Base-by-base conservation (phyloP, 2,329 filamentous ascomycete species). In the Gliomastix tumulicola region DNA sequence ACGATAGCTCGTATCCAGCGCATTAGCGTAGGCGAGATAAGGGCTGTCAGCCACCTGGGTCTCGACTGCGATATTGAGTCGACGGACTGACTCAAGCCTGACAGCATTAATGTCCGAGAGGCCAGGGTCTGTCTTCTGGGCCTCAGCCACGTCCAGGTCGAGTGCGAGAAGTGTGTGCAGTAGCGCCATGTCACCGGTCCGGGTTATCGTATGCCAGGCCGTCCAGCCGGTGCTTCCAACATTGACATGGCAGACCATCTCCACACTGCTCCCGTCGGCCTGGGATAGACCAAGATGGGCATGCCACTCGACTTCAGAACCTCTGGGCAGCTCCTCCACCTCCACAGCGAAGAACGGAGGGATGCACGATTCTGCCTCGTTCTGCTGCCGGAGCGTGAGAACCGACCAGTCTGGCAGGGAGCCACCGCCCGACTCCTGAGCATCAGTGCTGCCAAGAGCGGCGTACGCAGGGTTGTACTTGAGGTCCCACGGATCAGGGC, bases 271-370 rank as follows among this genome's bases (percentile, higher is more conserved):
- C 33, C 56, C 49, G 5, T 45, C 41, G 5, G 65, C 41, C 18
- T 45, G 39, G 9, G 56, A 55, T 7, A 84, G 57, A 0, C 86
- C 84, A 4, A 76, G 53, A 39, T 82, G 74, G 2, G 71, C 81
- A 47, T 86, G 82, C 89, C 90, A 98, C 63, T 98, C 92, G 10
- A 96, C 76, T 25, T 69, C 69, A 20, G 83, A 82, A 13, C 65
- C 68, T 16, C 86, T 75, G 2, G 92, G 92, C 11, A 98, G 68
- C 45, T 80, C 75, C 30, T 81, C 72, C 2, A 96, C 84, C 51
- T 92, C 79, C 2, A 79, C 82, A 0, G 82, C 74, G 52, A 92
- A 83, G 48, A 89, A 71, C 0, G 82, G 82, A 2, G 88, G 82
- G 3, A 73, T 47, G 16, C 50, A 57, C 4, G 44, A 49, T 35